Conservation (phyloP, 2,329 filamentous ascomycete species). For the Fusarium sp. region DNA sequence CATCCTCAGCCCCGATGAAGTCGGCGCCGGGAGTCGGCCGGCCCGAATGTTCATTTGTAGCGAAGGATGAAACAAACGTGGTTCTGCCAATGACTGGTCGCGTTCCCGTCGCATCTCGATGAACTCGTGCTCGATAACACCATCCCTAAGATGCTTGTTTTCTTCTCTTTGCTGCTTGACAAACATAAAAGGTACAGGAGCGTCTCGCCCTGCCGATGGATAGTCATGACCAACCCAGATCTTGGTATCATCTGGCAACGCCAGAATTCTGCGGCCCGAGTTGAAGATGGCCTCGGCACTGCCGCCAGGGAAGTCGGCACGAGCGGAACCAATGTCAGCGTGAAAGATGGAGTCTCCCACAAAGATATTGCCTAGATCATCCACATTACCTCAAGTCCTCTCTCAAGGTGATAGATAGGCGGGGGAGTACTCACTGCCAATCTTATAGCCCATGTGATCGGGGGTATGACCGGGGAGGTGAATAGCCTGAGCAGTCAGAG, state of each 20-base stretch:
- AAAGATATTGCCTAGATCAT: conserved; percentile 57
- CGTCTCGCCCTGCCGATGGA: conserved; percentile 50
- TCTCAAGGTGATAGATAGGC: too few relatives aligned
- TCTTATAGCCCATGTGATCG: conserved; percentile 68
- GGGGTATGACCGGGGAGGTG: conserved; percentile 71
- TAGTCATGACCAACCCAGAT: conserved; percentile 69
- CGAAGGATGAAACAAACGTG: conserved; percentile 61
- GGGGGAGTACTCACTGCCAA: conserved; percentile 54
- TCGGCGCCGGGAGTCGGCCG: conserved; percentile 55
- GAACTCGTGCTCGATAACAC: conserved; percentile 57
- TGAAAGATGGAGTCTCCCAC: conserved; percentile 66
- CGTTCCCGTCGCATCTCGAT: conserved; percentile 56
- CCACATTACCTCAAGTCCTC: neutral
- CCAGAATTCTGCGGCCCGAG: conserved; percentile 57
- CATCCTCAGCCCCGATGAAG: conserved; percentile 46
- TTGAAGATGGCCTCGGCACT: conserved; percentile 56
- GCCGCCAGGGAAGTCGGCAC: conserved; percentile 67
- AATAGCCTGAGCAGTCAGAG: conserved; percentile 57
- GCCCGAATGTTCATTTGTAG: conserved; percentile 65
- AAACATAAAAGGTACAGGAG: conserved; percentile 55
- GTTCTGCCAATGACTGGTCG: conserved; percentile 56
- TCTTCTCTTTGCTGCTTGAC: conserved; percentile 58
- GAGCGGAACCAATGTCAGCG: conserved; percentile 62
- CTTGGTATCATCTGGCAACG: conserved; percentile 55
- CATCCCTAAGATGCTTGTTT: conserved; percentile 62